A percentile compares a stretch with the other conserved stretches of the same genome.
Conservation (phyloP, 2,329 filamentous ascomycete genomes). For the Phyllosticta ampelicida region DNA sequence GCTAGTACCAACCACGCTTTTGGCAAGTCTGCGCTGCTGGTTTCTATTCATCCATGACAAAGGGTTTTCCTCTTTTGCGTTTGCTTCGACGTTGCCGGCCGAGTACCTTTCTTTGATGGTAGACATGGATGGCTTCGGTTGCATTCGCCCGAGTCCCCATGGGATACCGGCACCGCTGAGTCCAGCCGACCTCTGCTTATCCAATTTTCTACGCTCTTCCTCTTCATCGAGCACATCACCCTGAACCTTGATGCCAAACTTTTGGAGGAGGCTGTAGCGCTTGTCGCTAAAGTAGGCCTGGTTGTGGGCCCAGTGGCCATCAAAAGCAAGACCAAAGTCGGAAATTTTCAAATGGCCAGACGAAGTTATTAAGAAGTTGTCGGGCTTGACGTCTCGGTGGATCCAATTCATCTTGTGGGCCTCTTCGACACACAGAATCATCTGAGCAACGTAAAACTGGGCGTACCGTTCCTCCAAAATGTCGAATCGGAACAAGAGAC, state of each 20-base stretch:
- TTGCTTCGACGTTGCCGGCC: slow-evolving; percentile 14
- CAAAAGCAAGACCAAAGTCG: slow-evolving; percentile 91
- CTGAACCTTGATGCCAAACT: slow-evolving; percentile 59
- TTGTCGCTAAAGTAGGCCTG: slow-evolving; percentile 77
- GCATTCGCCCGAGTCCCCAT: not conserved
- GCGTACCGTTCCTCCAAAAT: slow-evolving; percentile 68
- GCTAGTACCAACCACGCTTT: slow-evolving; percentile 85
- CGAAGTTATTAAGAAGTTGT: slow-evolving; percentile 87
- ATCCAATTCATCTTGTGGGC: slow-evolving; percentile 82
- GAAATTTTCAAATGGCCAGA: slow-evolving; percentile 90
- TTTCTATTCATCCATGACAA: slow-evolving; percentile 34
- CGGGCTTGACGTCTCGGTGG: slow-evolving; percentile 91
- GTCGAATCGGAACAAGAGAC: slow-evolving; percentile 74
- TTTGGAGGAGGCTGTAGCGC: slow-evolving; percentile 66
- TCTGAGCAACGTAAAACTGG: slow-evolving; percentile 85
- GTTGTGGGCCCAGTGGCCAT: slow-evolving; percentile 90
- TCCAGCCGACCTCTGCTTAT: slow-evolving; percentile 15
- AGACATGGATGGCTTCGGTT: slow-evolving; percentile 1
- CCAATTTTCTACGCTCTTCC: slow-evolving; percentile 32
- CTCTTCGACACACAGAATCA: slow-evolving; percentile 91
- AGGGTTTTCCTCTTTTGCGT: not conserved
- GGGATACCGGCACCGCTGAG: not conserved
- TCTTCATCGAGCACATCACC: slow-evolving; percentile 63
- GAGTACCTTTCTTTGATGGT: not conserved
- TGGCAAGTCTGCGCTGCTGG: slow-evolving; percentile 58